Evolutionary conservation across 305 asterid genomes (phyloP).

Genomic region (Fraxinus dipetala): DNA sequence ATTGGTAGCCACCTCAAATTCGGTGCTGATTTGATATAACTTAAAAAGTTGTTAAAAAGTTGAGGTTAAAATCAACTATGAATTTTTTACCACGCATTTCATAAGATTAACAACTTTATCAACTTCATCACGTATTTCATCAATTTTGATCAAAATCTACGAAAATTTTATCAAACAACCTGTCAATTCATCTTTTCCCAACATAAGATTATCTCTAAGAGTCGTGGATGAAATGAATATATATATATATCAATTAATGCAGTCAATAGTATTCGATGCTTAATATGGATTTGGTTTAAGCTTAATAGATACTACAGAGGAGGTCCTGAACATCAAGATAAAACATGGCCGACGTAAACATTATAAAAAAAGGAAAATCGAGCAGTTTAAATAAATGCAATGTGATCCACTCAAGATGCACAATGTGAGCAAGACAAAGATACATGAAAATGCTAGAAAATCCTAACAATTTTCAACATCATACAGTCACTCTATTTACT

Average conservation of each 20-base stretch:
- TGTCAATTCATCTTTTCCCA: neutral
- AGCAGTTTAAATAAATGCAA: neutral
- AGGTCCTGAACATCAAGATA: neutral
- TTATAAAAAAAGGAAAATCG: neutral
- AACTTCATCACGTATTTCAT: neutral
- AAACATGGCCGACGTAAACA: neutral
- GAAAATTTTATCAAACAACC: neutral
- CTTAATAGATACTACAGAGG: neutral
- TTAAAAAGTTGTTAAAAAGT: neutral
- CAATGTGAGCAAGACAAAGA: neutral
- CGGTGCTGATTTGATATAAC: neutral
- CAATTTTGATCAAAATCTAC: neutral
- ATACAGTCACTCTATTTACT: neutral
- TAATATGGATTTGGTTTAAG: neutral
- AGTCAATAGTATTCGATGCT: neutral
- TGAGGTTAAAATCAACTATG: neutral
- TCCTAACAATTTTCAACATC: neutral
- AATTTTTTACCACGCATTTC: neutral
- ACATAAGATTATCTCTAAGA: neutral
- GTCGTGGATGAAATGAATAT: neutral
- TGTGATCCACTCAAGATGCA: neutral
- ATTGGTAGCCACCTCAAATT: neutral
- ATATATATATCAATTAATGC: neutral
- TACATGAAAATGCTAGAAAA: neutral
- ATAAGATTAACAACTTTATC: neutral